A percentile compares a stretch with the other conserved stretches of the same genome.
These are phyloP conservation scores for Myriosclerotinia curreyana DNA, from an alignment of 2,329 filamentous ascomycete genomes.

Conservation along the genomic window DNA sequence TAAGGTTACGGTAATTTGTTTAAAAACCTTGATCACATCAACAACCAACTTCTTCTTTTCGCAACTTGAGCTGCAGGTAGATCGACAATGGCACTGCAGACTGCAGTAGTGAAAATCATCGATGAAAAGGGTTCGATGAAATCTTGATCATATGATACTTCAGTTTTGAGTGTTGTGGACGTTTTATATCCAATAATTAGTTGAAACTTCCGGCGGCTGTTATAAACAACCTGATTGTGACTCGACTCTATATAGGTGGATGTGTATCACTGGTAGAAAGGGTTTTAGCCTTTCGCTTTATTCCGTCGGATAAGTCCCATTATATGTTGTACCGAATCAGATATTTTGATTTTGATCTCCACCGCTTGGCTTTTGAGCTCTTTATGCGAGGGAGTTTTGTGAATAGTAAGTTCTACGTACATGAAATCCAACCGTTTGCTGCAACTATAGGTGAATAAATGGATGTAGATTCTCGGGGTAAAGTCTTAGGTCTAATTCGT, in stretches of 20 bases:
- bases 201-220: background rate
- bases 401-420: no score
- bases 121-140: background rate
- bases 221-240: background rate
- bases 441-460: no score
- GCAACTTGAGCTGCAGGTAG: background rate
- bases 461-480: no score
- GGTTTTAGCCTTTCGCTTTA: constrained; percentile 3
- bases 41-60: background rate
- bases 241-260: no score
- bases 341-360: background rate
- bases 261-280: no score
- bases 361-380: background rate
- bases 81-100: background rate
- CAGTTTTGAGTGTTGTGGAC: background rate
- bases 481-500: constrained; percentile 6
- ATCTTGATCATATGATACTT: constrained; percentile 18
- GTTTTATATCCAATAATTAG: background rate
- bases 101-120: background rate
- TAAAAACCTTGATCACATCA: background rate
- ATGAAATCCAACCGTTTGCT: background rate
- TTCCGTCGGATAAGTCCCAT: constrained; percentile 9
- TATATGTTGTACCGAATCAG: background rate
- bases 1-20: background rate
- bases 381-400: background rate